A percentile compares a stretch with the other conserved stretches of the same genome.
Conservation (phyloP, 176 grass and related monocot genomes). For the Oryza coarctata region DNA sequence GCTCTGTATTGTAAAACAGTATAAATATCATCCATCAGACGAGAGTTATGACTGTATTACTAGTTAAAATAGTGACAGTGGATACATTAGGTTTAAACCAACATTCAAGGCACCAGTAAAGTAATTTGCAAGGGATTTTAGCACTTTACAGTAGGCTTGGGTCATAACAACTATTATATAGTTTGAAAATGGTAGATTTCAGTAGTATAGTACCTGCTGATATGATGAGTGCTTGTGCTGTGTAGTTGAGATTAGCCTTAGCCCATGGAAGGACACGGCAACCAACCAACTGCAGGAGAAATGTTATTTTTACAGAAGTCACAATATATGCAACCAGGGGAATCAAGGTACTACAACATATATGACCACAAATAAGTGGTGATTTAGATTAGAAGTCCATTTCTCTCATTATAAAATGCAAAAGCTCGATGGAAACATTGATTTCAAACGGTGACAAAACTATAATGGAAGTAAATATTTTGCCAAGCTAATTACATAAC, state of each 20-base stretch:
- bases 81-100: not conserved
- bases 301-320: not conserved
- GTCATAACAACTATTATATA: not conserved
- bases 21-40: not conserved
- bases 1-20: not conserved
- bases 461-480: not conserved
- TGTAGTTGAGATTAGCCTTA: slow-evolving; percentile 94
- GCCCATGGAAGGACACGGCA: slow-evolving; percentile 95
- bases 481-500: not conserved
- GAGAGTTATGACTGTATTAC: not conserved
- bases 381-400: not conserved
- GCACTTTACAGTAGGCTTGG: not conserved
- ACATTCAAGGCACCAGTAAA: slow-evolving; percentile 1
- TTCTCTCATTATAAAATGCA: not conserved
- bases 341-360: not conserved
- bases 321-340: slow-evolving; percentile 34
- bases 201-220: slow-evolving; percentile 63
- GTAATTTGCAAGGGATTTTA: not conserved
- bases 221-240: slow-evolving; percentile 93
- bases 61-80: not conserved
- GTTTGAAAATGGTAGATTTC: not conserved
- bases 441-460: not conserved
- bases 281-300: slow-evolving; percentile 63
- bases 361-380: not conserved
- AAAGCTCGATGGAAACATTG: not conserved